phyloP scores from a whole-genome alignment of 1,139 yeast genomes.

The Sugiyamaella grinbergsii region DNA sequence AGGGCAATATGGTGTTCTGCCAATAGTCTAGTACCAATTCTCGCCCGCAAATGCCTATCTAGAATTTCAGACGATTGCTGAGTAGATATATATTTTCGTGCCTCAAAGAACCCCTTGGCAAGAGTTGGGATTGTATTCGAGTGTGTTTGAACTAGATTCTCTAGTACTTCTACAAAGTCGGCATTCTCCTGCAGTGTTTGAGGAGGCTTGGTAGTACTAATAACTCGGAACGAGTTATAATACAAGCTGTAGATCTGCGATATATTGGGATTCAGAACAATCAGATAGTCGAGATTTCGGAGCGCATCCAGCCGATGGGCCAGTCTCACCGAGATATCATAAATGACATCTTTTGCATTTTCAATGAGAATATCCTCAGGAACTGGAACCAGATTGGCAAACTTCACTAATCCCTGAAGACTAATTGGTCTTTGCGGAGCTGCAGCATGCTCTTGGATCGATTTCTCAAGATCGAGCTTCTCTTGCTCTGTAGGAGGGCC shows the following conservation, averaged over 20 bases:
- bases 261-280: constrained; percentile 83
- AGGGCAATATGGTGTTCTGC: constrained; percentile 81
- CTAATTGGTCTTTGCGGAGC: constrained; percentile 22
- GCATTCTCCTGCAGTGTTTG: constrained; percentile 57
- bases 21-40: constrained; percentile 80
- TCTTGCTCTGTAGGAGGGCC: constrained; percentile 19
- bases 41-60: constrained; percentile 76
- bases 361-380: constrained; percentile 39
- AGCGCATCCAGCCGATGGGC: constrained; percentile 68
- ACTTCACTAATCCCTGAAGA: constrained; percentile 35
- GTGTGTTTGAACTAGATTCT: constrained; percentile 68
- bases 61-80: constrained; percentile 61
- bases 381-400: constrained; percentile 33
- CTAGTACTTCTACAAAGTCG: constrained; percentile 54
- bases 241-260: constrained; percentile 78
- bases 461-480: constrained; percentile 24
- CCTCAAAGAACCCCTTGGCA: constrained; percentile 82
- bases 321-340: constrained; percentile 48
- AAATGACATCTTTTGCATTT: constrained; percentile 47
- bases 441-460: constrained; percentile 23
- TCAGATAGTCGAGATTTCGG: constrained; percentile 76
- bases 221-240: constrained; percentile 65
- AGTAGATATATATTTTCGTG: constrained; percentile 54
- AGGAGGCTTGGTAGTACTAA: constrained; percentile 50
- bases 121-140: constrained; percentile 78